A percentile compares a stretch with the other conserved stretches of the same genome.
These are phyloP conservation scores for Mycena rosella DNA, from an alignment of 768 basidiomycete genomes.

Conservation along the genomic window DNA sequence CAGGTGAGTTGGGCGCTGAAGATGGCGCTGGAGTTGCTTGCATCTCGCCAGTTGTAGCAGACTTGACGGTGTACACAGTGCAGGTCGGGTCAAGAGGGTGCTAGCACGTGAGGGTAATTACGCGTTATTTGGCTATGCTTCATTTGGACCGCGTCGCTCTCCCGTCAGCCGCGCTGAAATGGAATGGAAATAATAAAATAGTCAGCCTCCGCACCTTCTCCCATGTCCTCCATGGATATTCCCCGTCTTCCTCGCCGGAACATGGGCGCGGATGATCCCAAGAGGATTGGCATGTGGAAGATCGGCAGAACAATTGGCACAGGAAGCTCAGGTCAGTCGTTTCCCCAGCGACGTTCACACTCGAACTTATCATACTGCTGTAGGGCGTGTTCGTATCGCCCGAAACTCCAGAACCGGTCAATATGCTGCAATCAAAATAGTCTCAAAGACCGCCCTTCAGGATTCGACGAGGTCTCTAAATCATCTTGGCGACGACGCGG, in stretches of 20 bases:
- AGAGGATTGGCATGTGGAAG: constrained; percentile 86
- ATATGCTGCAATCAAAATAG: constrained; percentile 95
- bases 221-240: constrained; percentile 46
- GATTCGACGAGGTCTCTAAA: constrained; percentile 77
- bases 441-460: constrained; percentile 81
- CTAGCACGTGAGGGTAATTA: background rate
- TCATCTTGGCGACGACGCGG: constrained; percentile 78
- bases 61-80: background rate
- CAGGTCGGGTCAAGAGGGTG: background rate
- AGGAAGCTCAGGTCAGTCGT: constrained; percentile 76
- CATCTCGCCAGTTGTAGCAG: constrained; percentile 54
- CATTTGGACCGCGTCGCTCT: too few relatives aligned
- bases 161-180: constrained; percentile 32
- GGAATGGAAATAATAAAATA: background rate
- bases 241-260: constrained; percentile 45
- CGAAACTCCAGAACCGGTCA: constrained; percentile 90
- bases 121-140: constrained; percentile 55
- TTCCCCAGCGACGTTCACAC: background rate
- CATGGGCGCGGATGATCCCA: constrained; percentile 58
- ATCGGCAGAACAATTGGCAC: constrained; percentile 87
- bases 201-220: constrained; percentile 22
- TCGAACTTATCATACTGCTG: background rate
- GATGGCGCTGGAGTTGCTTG: constrained; percentile 78
- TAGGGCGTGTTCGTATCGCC: constrained; percentile 92
- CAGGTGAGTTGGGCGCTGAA: constrained; percentile 65